Conservation (phyloP, 176 grass and related monocot genomes). For the Stipa capillata region DNA sequence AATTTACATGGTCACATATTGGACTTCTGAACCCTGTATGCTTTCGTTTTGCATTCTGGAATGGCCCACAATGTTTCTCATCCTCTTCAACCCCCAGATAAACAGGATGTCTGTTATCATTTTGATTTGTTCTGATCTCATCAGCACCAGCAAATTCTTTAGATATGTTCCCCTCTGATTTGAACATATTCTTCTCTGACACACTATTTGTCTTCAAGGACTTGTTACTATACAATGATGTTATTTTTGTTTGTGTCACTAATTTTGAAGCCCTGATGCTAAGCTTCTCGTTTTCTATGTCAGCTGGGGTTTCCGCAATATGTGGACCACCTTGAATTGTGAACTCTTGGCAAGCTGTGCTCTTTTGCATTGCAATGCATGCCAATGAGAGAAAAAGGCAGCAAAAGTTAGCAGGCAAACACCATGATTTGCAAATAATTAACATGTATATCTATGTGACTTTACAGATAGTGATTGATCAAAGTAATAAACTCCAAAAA, state of each 20-base stretch:
- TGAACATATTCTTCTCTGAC: constrained; percentile 47
- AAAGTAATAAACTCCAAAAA: background rate
- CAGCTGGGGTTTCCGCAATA: constrained; percentile 16
- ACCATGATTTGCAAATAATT: background rate
- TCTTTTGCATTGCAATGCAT: constrained; percentile 30
- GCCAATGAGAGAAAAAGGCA: constrained; percentile 14
- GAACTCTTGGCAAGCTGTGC: constrained; percentile 7
- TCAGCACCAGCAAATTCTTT: constrained; percentile 44
- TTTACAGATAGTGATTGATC: background rate
- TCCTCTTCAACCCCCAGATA: constrained; percentile 35
- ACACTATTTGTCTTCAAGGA: constrained; percentile 36
- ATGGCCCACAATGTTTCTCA: constrained; percentile 36
- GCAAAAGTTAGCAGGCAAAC: constrained; percentile 21
- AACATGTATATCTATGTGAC: background rate
- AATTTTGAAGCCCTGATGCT: constrained; percentile 38
- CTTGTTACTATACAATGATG: constrained; percentile 52
- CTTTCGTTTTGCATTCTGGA: constrained; percentile 54
- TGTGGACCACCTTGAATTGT: constrained; percentile 14
- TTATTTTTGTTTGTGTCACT: constrained; percentile 70
- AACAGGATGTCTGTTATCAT: constrained; percentile 29
- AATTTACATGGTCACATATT: constrained; percentile 65
- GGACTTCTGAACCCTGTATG: constrained; percentile 80
- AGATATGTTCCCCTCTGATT: constrained; percentile 31
- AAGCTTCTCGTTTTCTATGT: constrained; percentile 49
- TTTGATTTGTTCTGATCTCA: constrained; percentile 39